Evolutionary conservation across 2,329 filamentous ascomycete species (phyloP), one percentile per base, ranked within the genome.

Genomic region (Dothistroma septosporum): DNA sequence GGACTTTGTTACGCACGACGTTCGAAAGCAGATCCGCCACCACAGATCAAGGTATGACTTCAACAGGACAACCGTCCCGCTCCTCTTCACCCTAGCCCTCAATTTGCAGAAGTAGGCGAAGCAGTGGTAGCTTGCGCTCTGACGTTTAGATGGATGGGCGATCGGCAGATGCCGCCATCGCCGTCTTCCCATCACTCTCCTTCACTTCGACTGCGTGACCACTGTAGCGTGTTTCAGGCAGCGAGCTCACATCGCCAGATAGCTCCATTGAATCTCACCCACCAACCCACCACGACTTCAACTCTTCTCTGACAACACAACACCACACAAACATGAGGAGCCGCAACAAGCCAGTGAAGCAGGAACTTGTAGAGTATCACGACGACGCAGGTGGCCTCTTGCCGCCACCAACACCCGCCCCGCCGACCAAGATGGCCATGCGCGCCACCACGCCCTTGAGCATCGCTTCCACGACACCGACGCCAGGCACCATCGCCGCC

Each of bases 1-100:
- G 19, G 44, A 54, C 46, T 59, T 59, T 55, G 57, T 59, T 19
- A 28, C 50, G 16, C 19, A 53, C 28, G 31, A 28, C 5, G 12
- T 8, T 21, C 50, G 50, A 12, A 24, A 28, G 21, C 28, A 32
- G 24, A 21, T 53, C 12, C 11, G 12, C 31, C 22, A 32, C 11
- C 8, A 9, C 14, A 32, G n/a, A 2, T 32, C 10, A 6, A 53
- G 24, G 50, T 53, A 53, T 32, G 28, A 6, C 21, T 52, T 19
- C 24, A 53, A 11, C 21, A 22, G 4, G 4, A 4, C 16, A 11
- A 49, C 46, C 16, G 11, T 49, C 46, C 11, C 46, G 11, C 46
- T 49, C 11, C 21, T 11, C 46, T 22, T 49, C 16, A 49, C 37
- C 8, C 2, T 7, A 44, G 37, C 37, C n/a, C 8, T 7, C 12